phyloP scores from a whole-genome alignment of 2,329 filamentous ascomycete species.

The Alternaria incomplexa region DNA sequence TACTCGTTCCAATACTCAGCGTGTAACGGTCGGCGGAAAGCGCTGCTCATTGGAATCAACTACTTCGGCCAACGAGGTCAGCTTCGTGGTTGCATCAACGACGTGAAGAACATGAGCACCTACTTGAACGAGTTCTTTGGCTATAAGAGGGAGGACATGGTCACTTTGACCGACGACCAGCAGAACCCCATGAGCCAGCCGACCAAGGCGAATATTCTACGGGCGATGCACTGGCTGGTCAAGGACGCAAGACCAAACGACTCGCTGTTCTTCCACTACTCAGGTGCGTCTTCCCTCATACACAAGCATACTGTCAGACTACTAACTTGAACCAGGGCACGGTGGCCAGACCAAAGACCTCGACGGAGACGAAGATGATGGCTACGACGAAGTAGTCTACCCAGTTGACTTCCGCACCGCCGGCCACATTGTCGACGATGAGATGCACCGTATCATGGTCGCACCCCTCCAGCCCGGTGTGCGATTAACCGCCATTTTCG shows the following conservation, averaged over 20 bases:
- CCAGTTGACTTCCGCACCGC: conserved; percentile 79
- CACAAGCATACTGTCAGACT: not conserved
- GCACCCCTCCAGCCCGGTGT: conserved; percentile 79
- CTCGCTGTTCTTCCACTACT: conserved; percentile 97
- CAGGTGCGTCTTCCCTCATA: conserved; percentile 64
- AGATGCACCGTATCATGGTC: conserved; percentile 84
- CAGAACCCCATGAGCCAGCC: conserved; percentile 97
- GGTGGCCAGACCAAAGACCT: conserved; percentile 82
- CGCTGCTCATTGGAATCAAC: conserved; percentile 91
- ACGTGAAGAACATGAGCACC: conserved; percentile 94
- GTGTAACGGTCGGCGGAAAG: conserved; percentile 87
- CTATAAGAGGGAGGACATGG: conserved; percentile 96
- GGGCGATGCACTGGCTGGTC: conserved; percentile 97
- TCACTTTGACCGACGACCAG: conserved; percentile 93
- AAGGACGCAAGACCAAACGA: conserved; percentile 93
- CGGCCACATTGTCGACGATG: conserved; percentile 84
- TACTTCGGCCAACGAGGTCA: conserved; percentile 94
- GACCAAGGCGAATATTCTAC: conserved; percentile 91
- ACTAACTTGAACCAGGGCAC: conserved; percentile 62
- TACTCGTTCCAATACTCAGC: conserved; percentile 92
- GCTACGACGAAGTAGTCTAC: conserved; percentile 84
- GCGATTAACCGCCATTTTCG: conserved; percentile 80
- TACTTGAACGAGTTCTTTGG: conserved; percentile 89
- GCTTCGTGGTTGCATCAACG: conserved; percentile 92
- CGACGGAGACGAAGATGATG: conserved; percentile 81